A percentile compares a stretch with the other conserved stretches of the same genome.
phyloP scores from a whole-genome alignment of 163 green algal genomes.

The Chlamydomonas reinhardtii region DNA sequence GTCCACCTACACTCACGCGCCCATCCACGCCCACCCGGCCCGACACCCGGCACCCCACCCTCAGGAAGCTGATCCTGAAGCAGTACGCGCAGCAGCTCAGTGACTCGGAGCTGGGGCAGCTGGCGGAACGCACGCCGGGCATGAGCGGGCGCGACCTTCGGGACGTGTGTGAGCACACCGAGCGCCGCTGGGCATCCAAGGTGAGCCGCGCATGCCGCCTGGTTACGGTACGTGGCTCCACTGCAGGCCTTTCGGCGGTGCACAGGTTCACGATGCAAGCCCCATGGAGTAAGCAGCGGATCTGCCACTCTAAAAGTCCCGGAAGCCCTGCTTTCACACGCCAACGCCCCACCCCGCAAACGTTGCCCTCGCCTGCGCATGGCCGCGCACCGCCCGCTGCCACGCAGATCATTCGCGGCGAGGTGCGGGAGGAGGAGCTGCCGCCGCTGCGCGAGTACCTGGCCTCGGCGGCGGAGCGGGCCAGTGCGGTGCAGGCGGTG shows the following conservation, averaged over 20 bases:
- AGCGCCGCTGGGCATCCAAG: conserved; percentile 90
- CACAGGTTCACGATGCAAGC: too few species aligned
- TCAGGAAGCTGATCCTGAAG: conserved; percentile 80
- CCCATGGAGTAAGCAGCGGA: too few species aligned
- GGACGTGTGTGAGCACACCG: conserved; percentile 89
- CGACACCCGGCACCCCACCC: neutral
- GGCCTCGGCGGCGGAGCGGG: conserved; percentile 11
- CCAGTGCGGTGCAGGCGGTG: conserved; percentile 21
- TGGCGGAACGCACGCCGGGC: conserved; percentile 75
- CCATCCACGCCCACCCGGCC: neutral
- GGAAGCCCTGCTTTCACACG: too few species aligned
- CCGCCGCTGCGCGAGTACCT: conserved; percentile 64
- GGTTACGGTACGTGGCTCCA: too few species aligned
- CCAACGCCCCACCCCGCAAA: too few species aligned
- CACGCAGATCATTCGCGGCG: conserved; percentile 69
- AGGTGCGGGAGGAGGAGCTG: conserved; percentile 59
- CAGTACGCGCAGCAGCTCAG: conserved; percentile 88
- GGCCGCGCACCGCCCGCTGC: too few species aligned
- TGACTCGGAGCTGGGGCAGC: conserved; percentile 47
- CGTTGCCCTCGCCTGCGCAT: too few species aligned
- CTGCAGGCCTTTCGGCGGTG: too few species aligned
- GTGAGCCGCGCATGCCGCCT: conserved; percentile 1
- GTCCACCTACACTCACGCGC: neutral
- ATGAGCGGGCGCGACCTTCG: conserved; percentile 90
- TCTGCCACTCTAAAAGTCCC: too few species aligned